These are phyloP conservation scores for Coemansia sp. DNA, from an alignment of 192 early-diverging fungal species.

Conservation along the genomic window DNA sequence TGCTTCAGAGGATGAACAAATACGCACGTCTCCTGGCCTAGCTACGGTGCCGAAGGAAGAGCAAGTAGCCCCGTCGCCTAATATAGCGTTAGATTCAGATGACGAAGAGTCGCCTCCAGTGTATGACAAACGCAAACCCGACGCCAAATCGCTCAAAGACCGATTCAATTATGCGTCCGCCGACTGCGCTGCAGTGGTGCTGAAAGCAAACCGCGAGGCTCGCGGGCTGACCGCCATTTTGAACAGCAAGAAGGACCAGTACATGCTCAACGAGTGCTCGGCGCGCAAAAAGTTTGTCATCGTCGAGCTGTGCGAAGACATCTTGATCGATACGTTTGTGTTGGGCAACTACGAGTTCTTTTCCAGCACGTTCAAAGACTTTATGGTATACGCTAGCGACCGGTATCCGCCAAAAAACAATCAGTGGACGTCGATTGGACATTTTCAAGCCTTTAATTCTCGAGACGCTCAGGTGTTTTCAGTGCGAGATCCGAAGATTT, in stretches of 20 bases:
- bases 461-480: constrained; percentile 87
- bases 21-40: not conserved
- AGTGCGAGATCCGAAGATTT: constrained; percentile 70
- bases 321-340: constrained; percentile 84
- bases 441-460: constrained; percentile 82
- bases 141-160: constrained; percentile 68
- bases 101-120: not conserved
- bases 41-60: not conserved
- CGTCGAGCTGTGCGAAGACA: constrained; percentile 93
- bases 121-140: not conserved
- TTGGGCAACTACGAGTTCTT: constrained; percentile 98
- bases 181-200: constrained; percentile 89
- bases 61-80: not conserved
- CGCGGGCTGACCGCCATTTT: constrained; percentile 79
- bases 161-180: constrained; percentile 95
- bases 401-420: constrained; percentile 73
- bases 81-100: not conserved
- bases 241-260: constrained; percentile 88
- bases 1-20: not conserved
- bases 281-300: constrained; percentile 75
- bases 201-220: constrained; percentile 82
- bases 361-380: constrained; percentile 87
- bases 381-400: constrained; percentile 74
- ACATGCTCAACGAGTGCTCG: constrained; percentile 91
- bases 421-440: constrained; percentile 78